Conservation (phyloP, 352 stramenopile species). For the Pythium brassicae region DNA sequence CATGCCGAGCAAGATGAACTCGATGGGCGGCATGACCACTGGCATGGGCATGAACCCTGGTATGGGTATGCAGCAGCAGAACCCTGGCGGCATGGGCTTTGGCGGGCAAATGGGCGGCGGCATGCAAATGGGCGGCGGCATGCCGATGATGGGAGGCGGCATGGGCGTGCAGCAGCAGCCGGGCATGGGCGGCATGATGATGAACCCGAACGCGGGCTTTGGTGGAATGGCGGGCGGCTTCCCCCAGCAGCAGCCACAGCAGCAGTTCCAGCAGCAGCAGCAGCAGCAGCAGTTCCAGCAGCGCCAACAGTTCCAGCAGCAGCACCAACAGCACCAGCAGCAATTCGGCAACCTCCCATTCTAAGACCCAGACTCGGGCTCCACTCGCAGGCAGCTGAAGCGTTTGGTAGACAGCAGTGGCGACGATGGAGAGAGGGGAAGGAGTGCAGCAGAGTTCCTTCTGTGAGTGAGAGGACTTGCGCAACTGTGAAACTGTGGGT, state of each 20-base stretch:
- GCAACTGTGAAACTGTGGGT: too few species aligned
- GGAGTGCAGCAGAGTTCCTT: too few species aligned
- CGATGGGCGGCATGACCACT: conserved; percentile 23
- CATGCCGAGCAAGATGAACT: conserved; percentile 59
- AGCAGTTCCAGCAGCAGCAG: conserved; percentile 37
- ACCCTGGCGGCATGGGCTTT: conserved; percentile 21
- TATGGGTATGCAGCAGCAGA: conserved; percentile 26
- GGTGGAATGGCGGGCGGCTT: conserved; percentile 34
- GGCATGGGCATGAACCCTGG: conserved; percentile 44
- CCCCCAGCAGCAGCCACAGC: conserved; percentile 43
- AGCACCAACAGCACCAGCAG: conserved; percentile 57
- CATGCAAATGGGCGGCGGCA: conserved; percentile 14
- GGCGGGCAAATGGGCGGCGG: conserved; percentile 23
- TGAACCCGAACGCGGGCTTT: conserved; percentile 46
- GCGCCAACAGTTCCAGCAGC: conserved; percentile 36
- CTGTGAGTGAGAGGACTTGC: background rate
- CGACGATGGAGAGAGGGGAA: background rate
- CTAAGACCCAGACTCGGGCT: conserved; percentile 14
- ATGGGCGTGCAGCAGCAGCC: conserved; percentile 35
- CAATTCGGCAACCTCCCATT: conserved; percentile 53
- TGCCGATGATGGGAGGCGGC: conserved; percentile 27
- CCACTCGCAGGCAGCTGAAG: background rate
- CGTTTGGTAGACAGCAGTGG: background rate
- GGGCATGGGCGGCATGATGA: conserved; percentile 62
- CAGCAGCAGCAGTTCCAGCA: conserved; percentile 52